A percentile compares a stretch with the other conserved stretches of the same genome.
phyloP scores from a whole-genome alignment of 78 protist species.

The Chrysochromulina parva region DNA sequence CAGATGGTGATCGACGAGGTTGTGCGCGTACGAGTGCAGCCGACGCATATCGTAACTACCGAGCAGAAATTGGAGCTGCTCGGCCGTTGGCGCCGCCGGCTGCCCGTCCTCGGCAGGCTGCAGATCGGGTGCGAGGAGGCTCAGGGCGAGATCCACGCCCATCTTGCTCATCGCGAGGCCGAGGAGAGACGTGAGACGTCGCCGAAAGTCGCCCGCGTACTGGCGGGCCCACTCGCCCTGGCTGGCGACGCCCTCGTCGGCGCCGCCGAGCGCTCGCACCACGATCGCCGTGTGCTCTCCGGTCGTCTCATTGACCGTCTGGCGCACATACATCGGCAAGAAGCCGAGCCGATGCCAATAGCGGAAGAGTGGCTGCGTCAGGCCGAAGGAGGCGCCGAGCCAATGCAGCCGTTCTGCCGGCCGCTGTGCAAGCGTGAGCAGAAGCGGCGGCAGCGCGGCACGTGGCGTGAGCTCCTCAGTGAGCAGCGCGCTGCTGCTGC shows the following conservation, averaged over 20 bases:
- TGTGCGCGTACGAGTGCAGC: constrained; percentile 68
- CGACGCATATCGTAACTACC: constrained; percentile 86
- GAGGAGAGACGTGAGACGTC: neutral
- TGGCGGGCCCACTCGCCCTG: neutral
- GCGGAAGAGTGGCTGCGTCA: constrained; percentile 76
- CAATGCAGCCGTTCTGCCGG: constrained; percentile 85
- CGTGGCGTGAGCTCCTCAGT: constrained; percentile 29
- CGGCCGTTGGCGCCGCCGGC: neutral
- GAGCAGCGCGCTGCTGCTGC: neutral
- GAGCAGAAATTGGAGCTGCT: constrained; percentile 46
- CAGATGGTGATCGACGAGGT: constrained; percentile 39
- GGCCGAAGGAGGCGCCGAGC: constrained; percentile 87
- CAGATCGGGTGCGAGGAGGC: neutral
- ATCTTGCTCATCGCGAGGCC: neutral
- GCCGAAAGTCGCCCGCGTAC: neutral
- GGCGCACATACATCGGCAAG: constrained; percentile 82
- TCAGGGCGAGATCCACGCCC: neutral
- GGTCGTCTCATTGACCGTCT: constrained; percentile 87
- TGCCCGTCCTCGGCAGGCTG: constrained; percentile 5
- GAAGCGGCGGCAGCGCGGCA: constrained; percentile 79
- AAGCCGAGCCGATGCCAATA: constrained; percentile 85
- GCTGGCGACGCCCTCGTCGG: neutral
- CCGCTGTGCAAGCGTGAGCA: constrained; percentile 31
- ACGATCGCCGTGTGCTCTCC: constrained; percentile 97
- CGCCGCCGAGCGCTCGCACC: constrained; percentile 57